Evolutionary conservation across 2,329 filamentous ascomycete species (phyloP), one percentile per base, ranked within the genome.

Genomic region (Aspergillus intermedius): DNA sequence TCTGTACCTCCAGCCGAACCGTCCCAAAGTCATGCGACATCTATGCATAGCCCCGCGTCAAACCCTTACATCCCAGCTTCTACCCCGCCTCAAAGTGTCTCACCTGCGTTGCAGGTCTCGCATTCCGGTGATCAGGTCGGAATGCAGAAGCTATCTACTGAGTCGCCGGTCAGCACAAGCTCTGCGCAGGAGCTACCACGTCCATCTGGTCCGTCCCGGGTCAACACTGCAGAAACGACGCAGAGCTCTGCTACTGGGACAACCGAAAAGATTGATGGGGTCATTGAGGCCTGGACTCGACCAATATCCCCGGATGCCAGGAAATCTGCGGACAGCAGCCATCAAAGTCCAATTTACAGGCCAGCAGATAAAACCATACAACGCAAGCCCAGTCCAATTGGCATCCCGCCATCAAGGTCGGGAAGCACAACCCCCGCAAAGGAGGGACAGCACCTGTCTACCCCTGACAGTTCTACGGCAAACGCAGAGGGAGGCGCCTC

Each of bases 211-310:
- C 53, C 58, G 5, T 45, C 43, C 12, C 63, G 66, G 34, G 50
- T 62, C 35, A 59, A 70, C 44, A 69, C 60, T 25, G 49, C 55
- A 19, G 57, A 54, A 15, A 66, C 68, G 13, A 51, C 51, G n/a
- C 50, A 53, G 30, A 63, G 59, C 45, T 66, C 65, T 9, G 53
- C 51, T 5, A 53, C 51, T 34, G 63, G 56, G 15, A 59, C 57
- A 15, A 58, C 65, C 12, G 65, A 69, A 22, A 72, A 61, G 23
- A 73, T 74, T 45, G 71, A 74, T 47, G 66, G 65, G 45, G 65
- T 74, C 22, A 74, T 74, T 44, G 62, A 73, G 54, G 68, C 69
- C 40, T 74, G 69, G 72, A 68, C 59, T 40, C 60, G 61, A 5
- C 71, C 70, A 15, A 47, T 68, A 23, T 57, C 57, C 3, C 48